Evolutionary conservation across 352 stramenopile genomes (phyloP).

Genomic region (Phytophthora europaea): DNA sequence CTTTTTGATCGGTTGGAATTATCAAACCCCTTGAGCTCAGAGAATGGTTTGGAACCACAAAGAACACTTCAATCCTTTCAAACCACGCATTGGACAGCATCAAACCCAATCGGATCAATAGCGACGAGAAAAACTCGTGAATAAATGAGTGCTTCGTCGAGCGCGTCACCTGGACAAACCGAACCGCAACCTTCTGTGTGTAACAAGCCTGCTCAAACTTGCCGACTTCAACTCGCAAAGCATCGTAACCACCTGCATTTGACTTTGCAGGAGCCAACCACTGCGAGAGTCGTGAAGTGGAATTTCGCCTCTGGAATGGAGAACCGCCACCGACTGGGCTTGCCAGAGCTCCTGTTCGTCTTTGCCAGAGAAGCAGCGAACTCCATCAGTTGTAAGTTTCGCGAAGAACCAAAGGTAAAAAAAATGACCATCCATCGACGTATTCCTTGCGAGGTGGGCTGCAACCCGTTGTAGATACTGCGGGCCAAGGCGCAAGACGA

Average conservation of each 20-base stretch:
- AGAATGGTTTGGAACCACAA: too few species aligned
- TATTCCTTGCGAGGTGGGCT: neutral
- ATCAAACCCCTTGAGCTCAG: too few species aligned
- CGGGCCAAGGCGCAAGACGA: neutral
- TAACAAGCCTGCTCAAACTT: neutral
- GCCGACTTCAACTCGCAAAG: neutral
- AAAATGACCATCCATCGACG: neutral
- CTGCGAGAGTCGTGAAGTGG: neutral
- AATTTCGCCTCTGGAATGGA: neutral
- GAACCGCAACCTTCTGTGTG: neutral
- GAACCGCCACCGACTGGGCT: neutral
- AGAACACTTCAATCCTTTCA: too few species aligned
- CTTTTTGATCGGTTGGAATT: too few species aligned
- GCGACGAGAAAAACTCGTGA: too few species aligned
- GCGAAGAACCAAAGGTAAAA: neutral
- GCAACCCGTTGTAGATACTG: neutral
- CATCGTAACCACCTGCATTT: neutral
- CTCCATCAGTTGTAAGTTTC: neutral
- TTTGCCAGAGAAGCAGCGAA: neutral
- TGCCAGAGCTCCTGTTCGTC: neutral
- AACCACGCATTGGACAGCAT: too few species aligned
- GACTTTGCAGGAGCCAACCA: neutral
- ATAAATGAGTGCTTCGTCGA: neutral
- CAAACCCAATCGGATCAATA: too few species aligned
- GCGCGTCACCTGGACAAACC: neutral